Conservation (phyloP, 257 asterid genomes). For the Solanum microdontum region DNA sequence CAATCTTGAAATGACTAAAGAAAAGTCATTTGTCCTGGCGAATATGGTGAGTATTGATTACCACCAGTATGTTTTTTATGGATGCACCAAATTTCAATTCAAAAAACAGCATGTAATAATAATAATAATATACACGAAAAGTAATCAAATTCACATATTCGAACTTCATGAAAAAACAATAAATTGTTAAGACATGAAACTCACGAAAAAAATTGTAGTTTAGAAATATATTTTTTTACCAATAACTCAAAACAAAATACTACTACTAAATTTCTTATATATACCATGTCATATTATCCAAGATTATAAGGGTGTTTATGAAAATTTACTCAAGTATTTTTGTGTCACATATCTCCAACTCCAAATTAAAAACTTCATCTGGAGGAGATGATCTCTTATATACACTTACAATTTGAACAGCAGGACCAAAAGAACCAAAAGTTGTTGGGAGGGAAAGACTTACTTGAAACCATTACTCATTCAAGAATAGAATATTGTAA, state of each 20-base stretch:
- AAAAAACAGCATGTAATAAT: no score
- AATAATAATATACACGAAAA: not conserved
- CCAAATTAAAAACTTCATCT: not conserved
- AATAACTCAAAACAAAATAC: not conserved
- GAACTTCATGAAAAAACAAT: not conserved
- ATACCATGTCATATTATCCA: not conserved
- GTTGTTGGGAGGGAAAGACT: not conserved
- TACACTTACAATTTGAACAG: not conserved
- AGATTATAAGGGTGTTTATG: not conserved
- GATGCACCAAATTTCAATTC: not conserved
- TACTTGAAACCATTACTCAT: not conserved
- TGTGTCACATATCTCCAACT: not conserved
- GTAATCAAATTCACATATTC: no score
- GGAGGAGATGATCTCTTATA: not conserved
- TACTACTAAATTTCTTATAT: no score
- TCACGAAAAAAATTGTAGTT: not conserved
- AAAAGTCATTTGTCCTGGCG: no score
- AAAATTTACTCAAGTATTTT: not conserved
- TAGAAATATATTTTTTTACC: no score
- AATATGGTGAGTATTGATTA: not conserved
- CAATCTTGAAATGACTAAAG: no score
- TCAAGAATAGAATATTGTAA: not conserved
- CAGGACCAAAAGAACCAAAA: not conserved
- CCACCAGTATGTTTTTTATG: not conserved
- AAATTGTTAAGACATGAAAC: not conserved